Evolutionary conservation across 495 filamentous ascomycete species (phyloP), one percentile per base, ranked within the genome.

Genomic region (Neurospora tetraspora): DNA sequence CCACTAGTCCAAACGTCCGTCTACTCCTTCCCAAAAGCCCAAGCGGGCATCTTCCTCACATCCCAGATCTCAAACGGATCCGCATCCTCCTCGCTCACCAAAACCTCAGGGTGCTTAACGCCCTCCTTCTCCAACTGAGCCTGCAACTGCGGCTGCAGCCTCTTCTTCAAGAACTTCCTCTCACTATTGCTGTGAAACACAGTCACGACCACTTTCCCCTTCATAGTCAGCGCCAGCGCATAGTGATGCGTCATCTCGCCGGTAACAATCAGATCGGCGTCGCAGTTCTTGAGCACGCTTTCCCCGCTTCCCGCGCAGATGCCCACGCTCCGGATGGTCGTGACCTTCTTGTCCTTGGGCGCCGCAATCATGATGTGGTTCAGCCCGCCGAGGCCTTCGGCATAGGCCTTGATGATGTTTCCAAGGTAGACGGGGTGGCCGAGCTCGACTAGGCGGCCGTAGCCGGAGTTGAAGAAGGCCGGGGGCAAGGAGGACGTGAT

Each of bases 161-260:
- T 88, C 39, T 89, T 83, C 76, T 86, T 84, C 74, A 98, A 81
- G 77, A 93, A 98, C 2, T 89, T 91, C 16, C 95, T 81, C 83
- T 98, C 96, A 0, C 91, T 94, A 82, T 98, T 98, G 73, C 91
- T 93, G 80, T 99, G 96, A 74, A 96, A 94, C 38, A 96, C 86
- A 9, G 91, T 90, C 71, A 99, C 86, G 1, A 97, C 93, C 71
- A 87, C 89, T 72, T 91, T 90, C n/a, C 96, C 96, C n/a, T 87
- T 86, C 85, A 98, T 95, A 38, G 91, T 93, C 31, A 93, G 91
- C 39, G 92, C 88, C 47, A 99, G 86, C 12, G 95, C 92, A 73
- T 96, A 91, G 78, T 99, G 96, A 80, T 99, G 96, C 70, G 88
- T 91, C 87, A 98, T 88, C 80, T 99, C 96, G 9, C 96, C 96